Evolutionary conservation across 257 asterid genomes (phyloP), one percentile per base, ranked within the genome.

Genomic region (Ilex aquifolium): DNA sequence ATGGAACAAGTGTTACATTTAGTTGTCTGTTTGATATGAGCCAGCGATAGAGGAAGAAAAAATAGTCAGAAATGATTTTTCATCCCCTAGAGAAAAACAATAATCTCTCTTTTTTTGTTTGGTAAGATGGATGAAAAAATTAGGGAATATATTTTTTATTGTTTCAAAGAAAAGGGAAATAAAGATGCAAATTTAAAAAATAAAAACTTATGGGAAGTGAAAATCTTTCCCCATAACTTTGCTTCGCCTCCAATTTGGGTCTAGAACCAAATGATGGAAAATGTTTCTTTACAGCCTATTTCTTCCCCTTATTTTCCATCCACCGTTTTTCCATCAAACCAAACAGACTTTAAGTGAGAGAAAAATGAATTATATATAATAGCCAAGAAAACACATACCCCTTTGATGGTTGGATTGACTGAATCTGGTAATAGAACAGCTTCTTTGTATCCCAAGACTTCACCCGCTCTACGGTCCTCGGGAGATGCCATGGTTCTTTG

Each of bases 401-500:
- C 84, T 68, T 56, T 71, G 21, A 81, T 60, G 9, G 32, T 32
- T 27, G 72, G 65, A 63, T 68, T 61, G 21, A 66, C 31, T 44
- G 78, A 67, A 30, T 72, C 48, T 0, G 82, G 78, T n/a, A 86
- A 6, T 39, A 70, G 32, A 56, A 86, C 91, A 27, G 95, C 97
- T 76, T 89, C 97, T 63, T 44, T 61, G 66, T 81, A 89, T 51
- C 73, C 84, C 13, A 89, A 93, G 11, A 1, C 59, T 2, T 44
- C 65, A 1, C 94, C 94, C 5, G 10, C n/a, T 3, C 15, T 6
- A 9, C 88, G 71, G 65, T 89, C 97, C 2, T 10, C 3, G 15
- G 60, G 70, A 14, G 85, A 70, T n/a, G 97, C 94, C 97, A 86
- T 86, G 10, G 65, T 40, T 54, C 82, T 73, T 75, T 89, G 95